These are phyloP conservation scores for Lipomyces anomalus DNA, from an alignment of 805 yeast genomes.

Conservation along the genomic window DNA sequence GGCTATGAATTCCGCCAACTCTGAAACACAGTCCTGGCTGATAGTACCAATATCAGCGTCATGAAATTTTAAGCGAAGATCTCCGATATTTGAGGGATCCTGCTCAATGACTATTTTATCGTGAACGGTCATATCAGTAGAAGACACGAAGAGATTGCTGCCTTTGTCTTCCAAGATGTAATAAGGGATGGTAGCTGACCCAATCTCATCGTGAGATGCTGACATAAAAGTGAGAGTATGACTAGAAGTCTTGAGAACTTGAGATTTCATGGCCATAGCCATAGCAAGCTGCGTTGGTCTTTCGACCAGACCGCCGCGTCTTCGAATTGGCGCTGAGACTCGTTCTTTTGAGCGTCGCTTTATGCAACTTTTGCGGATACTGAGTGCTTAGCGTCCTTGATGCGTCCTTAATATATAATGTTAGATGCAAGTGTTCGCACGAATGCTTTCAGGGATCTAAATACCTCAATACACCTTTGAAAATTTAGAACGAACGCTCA, in stretches of 20 bases:
- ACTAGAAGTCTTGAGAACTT: conserved; percentile 13
- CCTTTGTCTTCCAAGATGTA: conserved; percentile 5
- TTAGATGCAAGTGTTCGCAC: too few relatives aligned
- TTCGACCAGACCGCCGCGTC: too few relatives aligned
- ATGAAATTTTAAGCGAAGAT: conserved; percentile 10
- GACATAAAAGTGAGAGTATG: conserved; percentile 14
- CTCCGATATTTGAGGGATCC: conserved; percentile 5
- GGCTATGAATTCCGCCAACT: conserved; percentile 29
- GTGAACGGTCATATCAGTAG: conserved; percentile 15
- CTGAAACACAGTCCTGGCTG: conserved; percentile 5
- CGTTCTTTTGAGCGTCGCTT: too few relatives aligned
- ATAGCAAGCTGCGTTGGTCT: too few relatives aligned
- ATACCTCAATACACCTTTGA: too few relatives aligned
- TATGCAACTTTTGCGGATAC: too few relatives aligned
- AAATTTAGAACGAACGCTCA: too few relatives aligned
- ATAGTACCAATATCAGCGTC: conserved; percentile 12
- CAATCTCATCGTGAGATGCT: conserved; percentile 7
- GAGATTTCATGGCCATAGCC: conserved; percentile 1
- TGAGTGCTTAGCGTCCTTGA: too few relatives aligned
- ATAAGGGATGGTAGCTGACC: conserved; percentile 10
- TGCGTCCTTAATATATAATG: too few relatives aligned
- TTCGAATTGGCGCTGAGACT: too few relatives aligned
- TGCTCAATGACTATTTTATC: conserved; percentile 18
- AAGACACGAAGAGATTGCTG: conserved; percentile 1
- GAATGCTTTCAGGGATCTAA: too few relatives aligned